phyloP scores from a whole-genome alignment of 1,284 basidiomycete species.

The Sporisorium sorghi region DNA sequence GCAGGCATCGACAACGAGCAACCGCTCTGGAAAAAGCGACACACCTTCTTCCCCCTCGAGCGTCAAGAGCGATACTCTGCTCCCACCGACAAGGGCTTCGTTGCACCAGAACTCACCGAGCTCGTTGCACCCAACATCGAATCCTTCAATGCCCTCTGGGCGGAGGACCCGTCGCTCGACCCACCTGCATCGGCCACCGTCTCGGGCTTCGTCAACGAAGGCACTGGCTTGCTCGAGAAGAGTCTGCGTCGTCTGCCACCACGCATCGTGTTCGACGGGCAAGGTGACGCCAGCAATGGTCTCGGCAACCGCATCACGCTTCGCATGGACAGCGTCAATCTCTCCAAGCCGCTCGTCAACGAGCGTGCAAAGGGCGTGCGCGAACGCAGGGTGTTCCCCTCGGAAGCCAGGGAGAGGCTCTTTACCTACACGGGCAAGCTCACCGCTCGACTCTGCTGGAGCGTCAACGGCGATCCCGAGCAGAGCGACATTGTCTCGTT shows the following conservation, averaged over 20 bases:
- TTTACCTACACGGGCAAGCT: constrained; percentile 91
- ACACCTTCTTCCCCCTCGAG: constrained; percentile 82
- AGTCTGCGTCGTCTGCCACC: constrained; percentile 86
- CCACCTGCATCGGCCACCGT: constrained; percentile 75
- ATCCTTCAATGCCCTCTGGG: constrained; percentile 88
- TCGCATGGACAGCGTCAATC: constrained; percentile 87
- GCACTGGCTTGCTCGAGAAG: constrained; percentile 82
- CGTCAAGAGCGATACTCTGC: constrained; percentile 85
- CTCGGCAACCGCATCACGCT: constrained; percentile 73
- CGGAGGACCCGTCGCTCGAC: constrained; percentile 61
- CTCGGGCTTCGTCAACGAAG: constrained; percentile 77
- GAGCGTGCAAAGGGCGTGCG: constrained; percentile 82
- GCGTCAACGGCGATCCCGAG: constrained; percentile 79
- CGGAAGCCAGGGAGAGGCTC: constrained; percentile 79
- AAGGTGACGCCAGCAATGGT: constrained; percentile 65
- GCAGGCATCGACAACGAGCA: constrained; percentile 30
- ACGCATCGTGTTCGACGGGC: constrained; percentile 90
- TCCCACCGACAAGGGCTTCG: constrained; percentile 79
- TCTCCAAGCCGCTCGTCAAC: constrained; percentile 86
- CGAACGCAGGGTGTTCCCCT: constrained; percentile 85
- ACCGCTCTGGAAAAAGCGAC: constrained; percentile 55
- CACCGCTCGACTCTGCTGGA: constrained; percentile 90
- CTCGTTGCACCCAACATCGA: constrained; percentile 94
- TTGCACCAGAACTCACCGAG: constrained; percentile 87
- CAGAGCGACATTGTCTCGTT: constrained; percentile 86